Percentiles rank a stretch among this genome's conserved stretches.
These are phyloP conservation scores for Nidularia sp. DNA, from an alignment of 768 basidiomycete species.

Conservation along the genomic window DNA sequence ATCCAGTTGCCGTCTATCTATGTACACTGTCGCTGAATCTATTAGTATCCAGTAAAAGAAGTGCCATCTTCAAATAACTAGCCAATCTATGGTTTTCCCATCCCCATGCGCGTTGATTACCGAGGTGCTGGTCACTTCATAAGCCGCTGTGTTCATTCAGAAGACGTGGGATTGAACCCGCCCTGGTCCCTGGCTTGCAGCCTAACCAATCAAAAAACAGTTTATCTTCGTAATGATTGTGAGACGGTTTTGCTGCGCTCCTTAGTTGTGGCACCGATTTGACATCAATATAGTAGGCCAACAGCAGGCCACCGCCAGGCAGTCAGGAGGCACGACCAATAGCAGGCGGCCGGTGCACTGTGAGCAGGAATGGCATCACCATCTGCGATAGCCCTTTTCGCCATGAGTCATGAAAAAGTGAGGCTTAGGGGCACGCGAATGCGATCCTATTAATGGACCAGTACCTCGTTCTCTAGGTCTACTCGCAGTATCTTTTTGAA, in stretches of 20 bases:
- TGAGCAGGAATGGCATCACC: background rate
- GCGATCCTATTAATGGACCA: too few species aligned
- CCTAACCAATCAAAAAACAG: too few species aligned
- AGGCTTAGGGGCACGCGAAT: background rate
- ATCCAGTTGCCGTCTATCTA: background rate
- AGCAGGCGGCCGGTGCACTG: background rate
- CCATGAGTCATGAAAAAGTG: background rate
- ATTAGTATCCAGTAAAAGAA: background rate
- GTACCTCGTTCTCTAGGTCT: background rate
- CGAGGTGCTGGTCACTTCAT: too few species aligned
- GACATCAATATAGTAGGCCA: too few species aligned
- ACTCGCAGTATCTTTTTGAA: constrained; percentile 6
- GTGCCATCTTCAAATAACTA: background rate
- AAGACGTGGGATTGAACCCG: too few species aligned
- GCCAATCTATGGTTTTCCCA: background rate
- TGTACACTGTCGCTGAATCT: background rate
- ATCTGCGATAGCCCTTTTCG: background rate
- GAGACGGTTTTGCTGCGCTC: too few species aligned
- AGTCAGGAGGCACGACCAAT: background rate
- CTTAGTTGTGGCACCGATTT: too few species aligned
- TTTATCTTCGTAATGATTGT: too few species aligned
- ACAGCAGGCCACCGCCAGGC: too few species aligned
- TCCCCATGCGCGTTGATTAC: too few species aligned
- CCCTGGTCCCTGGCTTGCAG: too few species aligned
- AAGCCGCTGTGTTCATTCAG: too few species aligned